Conservation (phyloP, 192 early-diverging fungal genomes). For the Rhizophagus sp. region DNA sequence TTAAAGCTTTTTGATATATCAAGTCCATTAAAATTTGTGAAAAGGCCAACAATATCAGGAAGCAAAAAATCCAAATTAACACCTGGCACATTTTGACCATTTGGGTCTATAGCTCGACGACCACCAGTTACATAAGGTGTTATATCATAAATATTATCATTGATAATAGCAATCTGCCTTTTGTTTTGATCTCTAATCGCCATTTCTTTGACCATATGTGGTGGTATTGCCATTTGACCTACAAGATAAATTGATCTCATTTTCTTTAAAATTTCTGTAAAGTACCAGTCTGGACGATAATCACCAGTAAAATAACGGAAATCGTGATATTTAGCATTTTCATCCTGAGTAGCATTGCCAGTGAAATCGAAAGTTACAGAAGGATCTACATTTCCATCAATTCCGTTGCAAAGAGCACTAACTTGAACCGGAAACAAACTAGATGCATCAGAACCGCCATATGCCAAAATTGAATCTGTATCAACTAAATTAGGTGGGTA, state of each 20-base stretch:
- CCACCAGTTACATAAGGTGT: slow-evolving; percentile 66
- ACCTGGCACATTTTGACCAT: slow-evolving; percentile 41
- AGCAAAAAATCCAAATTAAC: slow-evolving; percentile 62
- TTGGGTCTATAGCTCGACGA: slow-evolving; percentile 42
- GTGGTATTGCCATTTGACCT: slow-evolving; percentile 66
- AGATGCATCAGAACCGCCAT: slow-evolving; percentile 67
- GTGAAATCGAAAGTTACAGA: slow-evolving; percentile 49
- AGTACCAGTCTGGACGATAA: slow-evolving; percentile 69
- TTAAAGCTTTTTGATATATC: slow-evolving; percentile 68
- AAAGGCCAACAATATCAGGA: slow-evolving; percentile 58
- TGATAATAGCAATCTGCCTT: slow-evolving; percentile 64
- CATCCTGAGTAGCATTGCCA: slow-evolving; percentile 51
- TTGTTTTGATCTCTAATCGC: slow-evolving; percentile 45
- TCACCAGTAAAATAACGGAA: slow-evolving; percentile 65
- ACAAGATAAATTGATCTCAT: slow-evolving; percentile 63
- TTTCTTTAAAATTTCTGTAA: slow-evolving; percentile 54
- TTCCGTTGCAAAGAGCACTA: slow-evolving; percentile 56
- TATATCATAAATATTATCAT: slow-evolving; percentile 74
- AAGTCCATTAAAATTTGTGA: slow-evolving; percentile 60
- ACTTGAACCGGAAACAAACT: slow-evolving; percentile 69
- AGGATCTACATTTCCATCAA: slow-evolving; percentile 47
- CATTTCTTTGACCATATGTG: slow-evolving; percentile 56
- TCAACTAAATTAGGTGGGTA: slow-evolving; percentile 45
- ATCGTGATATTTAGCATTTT: slow-evolving; percentile 67
- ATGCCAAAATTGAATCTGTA: slow-evolving; percentile 47